Evolutionary conservation across 1,284 basidiomycete species (phyloP), one percentile per base, ranked within the genome.

Genomic region (Afroboletus lepidellus): DNA sequence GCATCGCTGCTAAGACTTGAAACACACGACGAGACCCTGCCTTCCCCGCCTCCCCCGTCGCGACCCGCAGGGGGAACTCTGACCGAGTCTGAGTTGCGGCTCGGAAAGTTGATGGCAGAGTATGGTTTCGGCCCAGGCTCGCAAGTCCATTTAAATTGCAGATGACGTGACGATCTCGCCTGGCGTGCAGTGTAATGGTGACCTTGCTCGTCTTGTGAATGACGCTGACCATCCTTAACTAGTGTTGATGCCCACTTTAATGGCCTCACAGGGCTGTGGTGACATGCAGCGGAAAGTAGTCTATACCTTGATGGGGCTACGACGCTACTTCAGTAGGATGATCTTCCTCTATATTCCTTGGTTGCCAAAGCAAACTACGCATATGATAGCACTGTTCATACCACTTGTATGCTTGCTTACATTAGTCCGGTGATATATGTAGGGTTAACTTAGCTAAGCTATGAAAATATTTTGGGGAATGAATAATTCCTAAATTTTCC

Each of bases 1-100:
- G 27, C 50, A 6, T 63, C 64, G 15, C 36, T 63, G 20, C 43
- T 59, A 4, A 41, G 24, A 32, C 24, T 41, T 1, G 16, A 39
- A 12, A 20, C n/a, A 4, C 45, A 7, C 11, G 18, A 39, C 8
- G 44, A 47, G n/a, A 25, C 11, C 24, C 23, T 32, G 3, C 32
- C 37, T 2, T 41, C n/a, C n/a, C n/a, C n/a, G n/a, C n/a, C 23
- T 3, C 37, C 37, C 1, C 33, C 25, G 23, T 51, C 38, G 1
- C 47, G 29, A 29, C 25, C 5, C 0, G 18, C 45, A 12, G 25
- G 6, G n/a, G 30, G 27, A n/a, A 30, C 48, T 13, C 33, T 41
- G 18, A 23, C 47, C 12, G 52, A 50, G 36, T 30, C 52, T 7
- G 58, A 54, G 23, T 5, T 37, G 23, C 55, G 25, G 16, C 5